Conservation (phyloP, 306 rosid species). For the Prunus kanzakura region DNA sequence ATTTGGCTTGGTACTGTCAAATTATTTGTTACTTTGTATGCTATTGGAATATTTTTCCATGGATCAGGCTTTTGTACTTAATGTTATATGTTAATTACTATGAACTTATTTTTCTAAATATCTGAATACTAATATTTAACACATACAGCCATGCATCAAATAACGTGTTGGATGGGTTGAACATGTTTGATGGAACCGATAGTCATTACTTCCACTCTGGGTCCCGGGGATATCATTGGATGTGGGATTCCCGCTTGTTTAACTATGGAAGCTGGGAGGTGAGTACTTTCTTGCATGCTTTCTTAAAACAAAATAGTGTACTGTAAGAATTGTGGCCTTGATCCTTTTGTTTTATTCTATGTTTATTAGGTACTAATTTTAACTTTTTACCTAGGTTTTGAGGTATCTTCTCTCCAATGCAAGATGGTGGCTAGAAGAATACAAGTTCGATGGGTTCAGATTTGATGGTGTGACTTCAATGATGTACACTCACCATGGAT, state of each 20-base stretch:
- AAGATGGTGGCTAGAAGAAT: slow-evolving; percentile 99
- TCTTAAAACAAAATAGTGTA: slow-evolving; percentile 1
- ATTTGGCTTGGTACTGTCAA: not conserved
- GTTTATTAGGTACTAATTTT: slow-evolving; percentile 15
- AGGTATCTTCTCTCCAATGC: slow-evolving; percentile 94
- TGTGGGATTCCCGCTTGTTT: slow-evolving; percentile 99
- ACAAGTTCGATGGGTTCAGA: slow-evolving; percentile 94
- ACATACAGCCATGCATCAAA: slow-evolving; percentile 82
- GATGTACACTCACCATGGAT: slow-evolving; percentile 98
- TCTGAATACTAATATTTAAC: slow-evolving; percentile 29
- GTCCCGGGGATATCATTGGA: slow-evolving; percentile 97
- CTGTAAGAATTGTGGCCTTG: not conserved
- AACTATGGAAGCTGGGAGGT: slow-evolving; percentile 99
- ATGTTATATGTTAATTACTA: not conserved
- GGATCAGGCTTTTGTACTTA: not conserved
- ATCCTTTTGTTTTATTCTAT: slow-evolving; percentile 5
- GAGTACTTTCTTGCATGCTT: slow-evolving; percentile 28
- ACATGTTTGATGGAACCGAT: slow-evolving; percentile 98
- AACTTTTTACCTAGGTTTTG: slow-evolving; percentile 56
- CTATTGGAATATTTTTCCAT: not conserved
- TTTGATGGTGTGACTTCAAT: slow-evolving; percentile 98
- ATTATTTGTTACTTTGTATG: not conserved
- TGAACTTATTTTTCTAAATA: slow-evolving; percentile 5
- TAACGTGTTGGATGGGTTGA: slow-evolving; percentile 89
- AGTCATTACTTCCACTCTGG: slow-evolving; percentile 94